Evolutionary conservation across 169 alveolate genomes (phyloP), one percentile per base, ranked within the genome.

Genomic region (Plasmodium adleri): DNA sequence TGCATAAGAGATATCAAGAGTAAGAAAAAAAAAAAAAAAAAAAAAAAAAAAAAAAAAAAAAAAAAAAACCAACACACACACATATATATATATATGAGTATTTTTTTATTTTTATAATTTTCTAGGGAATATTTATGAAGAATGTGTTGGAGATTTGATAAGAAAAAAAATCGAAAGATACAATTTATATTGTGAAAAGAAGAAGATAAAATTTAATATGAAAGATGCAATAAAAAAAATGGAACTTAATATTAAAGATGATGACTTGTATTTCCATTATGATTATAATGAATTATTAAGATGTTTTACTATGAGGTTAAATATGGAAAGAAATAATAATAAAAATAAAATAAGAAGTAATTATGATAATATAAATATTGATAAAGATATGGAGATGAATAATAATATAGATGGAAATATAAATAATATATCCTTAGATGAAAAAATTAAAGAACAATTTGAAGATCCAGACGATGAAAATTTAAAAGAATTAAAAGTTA

Each of bases 241-340:
- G 2, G 63, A 71, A 9, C 22, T 80, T 15, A 10, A 54, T 56
- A 39, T 54, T 1, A 52, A 67, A 28, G 78, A 63, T 7, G 76
- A 76, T 39, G 90, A 80, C 13, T 32, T 62, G 32, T 80, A 80
- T 71, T 80, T 80, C 39, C 52, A 52, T 80, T 80, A 80, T 47
- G 52, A 80, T 67, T 67, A 63, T 10, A 26, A 62, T 10, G 78
- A 80, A 26, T 24, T 80, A 60, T 24, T 47, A 80, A 80, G 62
- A 58, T 17, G 26, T 15, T 80, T 80, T 68, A 45, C 54, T 9
- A 80, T 20, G 45, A 80, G 15, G 26, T n/a, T 68, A 13, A 26
- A 49, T 8, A 15, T 26, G 4, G 72, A 56, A 13, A 74, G n/a
- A 22, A 64, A 59, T 8, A 15, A 59, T 8, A 15, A 20, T 2